Base-by-base conservation (phyloP, 108 stramenopile genomes). In the Nannochloropsis granulata region DNA sequence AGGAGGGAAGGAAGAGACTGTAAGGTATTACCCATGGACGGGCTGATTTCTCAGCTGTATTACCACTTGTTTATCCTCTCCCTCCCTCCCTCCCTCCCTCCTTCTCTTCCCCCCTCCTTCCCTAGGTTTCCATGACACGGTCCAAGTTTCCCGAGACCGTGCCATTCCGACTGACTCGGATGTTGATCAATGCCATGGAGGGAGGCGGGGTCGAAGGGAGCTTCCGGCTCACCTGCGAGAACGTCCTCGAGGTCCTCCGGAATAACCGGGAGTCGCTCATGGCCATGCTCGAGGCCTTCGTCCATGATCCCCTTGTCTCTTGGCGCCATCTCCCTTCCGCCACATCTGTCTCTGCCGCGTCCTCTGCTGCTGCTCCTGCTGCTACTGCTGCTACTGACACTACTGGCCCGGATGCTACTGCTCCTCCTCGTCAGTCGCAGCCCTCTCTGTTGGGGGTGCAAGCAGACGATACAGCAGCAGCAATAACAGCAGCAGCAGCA, bases 151-250 rank as follows among this genome's bases (percentile, higher is more conserved):
- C 89, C 9, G 89, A 89, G 81, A 89, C 46, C 44, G 82, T 90
- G 13, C 90, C 90, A 21, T 90, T 90, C 88, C 88, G 90, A 2
- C 88, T 90, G 43, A 90, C 90, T 23, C 82, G 88, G 16, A 90
- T 90, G 90, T 84, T 90, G 24, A 86, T 88, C 45, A 90, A 90
- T 44, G 85, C 88, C 78, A 89, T 90, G 88, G 90, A 88, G 82
- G 85, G 82, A 2, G 16, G 82, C 12, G 85, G 85, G 9, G 45
- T 43, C 12, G 80, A 89, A 46, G 44, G 44, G 23, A 83, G 23
- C 79, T 78, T 26, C 78, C 23, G 26, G 5, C 23, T 78, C 26
- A 42, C 42, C 1, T 79, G 79, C n/a, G 34, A 44, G 46, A 42
- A 85, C 79, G 85, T 85, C 21, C 80, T 85, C 12, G 21, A 23